Percentiles rank a stretch among this genome's conserved stretches.
Conservation (phyloP, 129 eudicot genomes). For the Helichrysum umbraculigerum region DNA sequence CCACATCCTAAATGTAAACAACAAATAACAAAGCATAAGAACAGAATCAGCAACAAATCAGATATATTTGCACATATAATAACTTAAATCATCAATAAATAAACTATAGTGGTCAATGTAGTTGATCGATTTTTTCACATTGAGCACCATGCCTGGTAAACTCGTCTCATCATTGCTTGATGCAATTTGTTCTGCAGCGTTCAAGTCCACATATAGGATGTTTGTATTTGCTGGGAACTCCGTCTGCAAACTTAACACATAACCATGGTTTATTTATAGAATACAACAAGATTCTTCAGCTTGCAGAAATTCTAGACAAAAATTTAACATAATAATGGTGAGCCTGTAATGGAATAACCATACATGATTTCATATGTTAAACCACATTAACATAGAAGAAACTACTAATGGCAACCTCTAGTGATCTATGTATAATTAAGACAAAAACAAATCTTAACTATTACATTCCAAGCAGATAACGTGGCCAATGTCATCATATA, state of each 20-base stretch:
- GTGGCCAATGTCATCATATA: no score
- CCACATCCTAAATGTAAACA: no score
- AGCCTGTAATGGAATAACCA: background rate
- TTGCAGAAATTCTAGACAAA: background rate
- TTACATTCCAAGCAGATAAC: background rate
- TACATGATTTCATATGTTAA: constrained; percentile 12
- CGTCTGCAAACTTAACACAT: constrained; percentile 74
- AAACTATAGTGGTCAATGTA: constrained; percentile 68
- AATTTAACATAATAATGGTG: background rate
- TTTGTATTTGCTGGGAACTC: constrained; percentile 99
- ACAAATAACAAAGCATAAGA: no score
- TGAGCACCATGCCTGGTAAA: constrained; percentile 95
- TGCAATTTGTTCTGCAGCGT: constrained; percentile 79
- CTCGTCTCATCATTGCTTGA: constrained; percentile 70
- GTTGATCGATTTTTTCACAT: constrained; percentile 70
- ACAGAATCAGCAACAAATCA: background rate
- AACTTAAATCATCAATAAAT: background rate
- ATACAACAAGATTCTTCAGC: constrained; percentile 16
- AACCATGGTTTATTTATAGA: constrained; percentile 34
- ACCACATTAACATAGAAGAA: background rate
- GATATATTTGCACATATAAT: background rate
- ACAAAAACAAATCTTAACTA: background rate
- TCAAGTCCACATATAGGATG: constrained; percentile 88
- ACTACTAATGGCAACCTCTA: background rate
- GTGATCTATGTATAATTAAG: constrained; percentile 2